phyloP scores from a whole-genome alignment of 257 asterid genomes.

The Solanum etuberosum region DNA sequence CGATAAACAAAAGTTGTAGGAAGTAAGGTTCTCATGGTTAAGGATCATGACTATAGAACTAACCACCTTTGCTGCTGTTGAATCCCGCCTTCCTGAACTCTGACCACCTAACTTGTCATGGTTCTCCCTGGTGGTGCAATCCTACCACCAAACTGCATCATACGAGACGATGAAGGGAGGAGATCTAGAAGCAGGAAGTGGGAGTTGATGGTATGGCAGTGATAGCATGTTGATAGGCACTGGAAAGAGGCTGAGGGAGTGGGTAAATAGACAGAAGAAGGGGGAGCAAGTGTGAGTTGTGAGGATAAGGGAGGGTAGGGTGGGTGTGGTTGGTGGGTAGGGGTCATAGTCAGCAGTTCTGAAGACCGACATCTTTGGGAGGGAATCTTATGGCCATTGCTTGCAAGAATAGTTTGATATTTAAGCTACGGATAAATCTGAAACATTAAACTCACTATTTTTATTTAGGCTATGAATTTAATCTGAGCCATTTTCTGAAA shows the following conservation, averaged over 20 bases:
- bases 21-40: neutral
- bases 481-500: neutral
- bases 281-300: neutral
- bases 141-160: neutral
- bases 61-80: neutral
- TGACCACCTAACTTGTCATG: neutral
- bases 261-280: neutral
- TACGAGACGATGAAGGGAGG: neutral
- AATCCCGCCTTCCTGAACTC: neutral
- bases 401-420: neutral
- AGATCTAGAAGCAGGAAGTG: neutral
- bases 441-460: neutral
- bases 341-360: neutral
- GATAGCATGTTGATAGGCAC: neutral
- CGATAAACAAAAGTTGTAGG: neutral
- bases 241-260: neutral
- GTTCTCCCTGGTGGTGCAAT: neutral
- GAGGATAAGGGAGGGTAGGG: neutral
- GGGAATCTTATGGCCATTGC: neutral
- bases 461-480: neutral
- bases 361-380: neutral
- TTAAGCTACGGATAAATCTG: neutral
- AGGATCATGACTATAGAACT: neutral
- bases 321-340: neutral
- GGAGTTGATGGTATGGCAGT: neutral